Evolutionary conservation across 2,329 filamentous ascomycete genomes (phyloP), one percentile per base, ranked within the genome.

Genomic region (Phaeosphaeriaceae sp.): DNA sequence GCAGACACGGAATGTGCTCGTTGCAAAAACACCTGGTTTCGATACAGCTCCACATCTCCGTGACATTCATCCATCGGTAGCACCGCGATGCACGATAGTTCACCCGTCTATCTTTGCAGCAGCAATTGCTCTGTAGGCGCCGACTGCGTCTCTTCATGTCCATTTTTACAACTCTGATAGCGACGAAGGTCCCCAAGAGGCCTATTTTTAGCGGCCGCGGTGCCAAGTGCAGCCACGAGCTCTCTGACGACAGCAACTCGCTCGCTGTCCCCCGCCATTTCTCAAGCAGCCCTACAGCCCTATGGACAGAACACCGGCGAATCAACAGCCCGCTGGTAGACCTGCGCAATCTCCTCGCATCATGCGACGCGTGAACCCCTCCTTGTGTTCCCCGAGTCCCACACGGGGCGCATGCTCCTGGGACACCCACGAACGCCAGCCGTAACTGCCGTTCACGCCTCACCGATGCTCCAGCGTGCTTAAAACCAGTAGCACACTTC

Each of bases 201-300:
- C 51, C 69, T 73, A 74, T 73, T 67, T 73, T 73, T 72, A 68
- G 68, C 51, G 58, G 27, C 61, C 57, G 53, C 56, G 24, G 46
- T 51, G 61, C 56, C 54, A 53, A 58, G 57, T 52, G 21, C 42
- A 60, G 57, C 66, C 59, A 66, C 58, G 60, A 63, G 61, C 61
- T 22, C 62, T 62, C n/a, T n/a, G 47, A 64, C 58, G 49, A 64
- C 58, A 65, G 58, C 31, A 36, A 53, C 54, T 56, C 56, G 44
- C 48, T 48, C 47, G 33, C 53, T 49, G 53, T 24, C 60, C 54
- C 33, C 49, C 44, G 31, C 47, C 48, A 31, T 52, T 45, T 45
- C 31, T 13, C 6, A 36, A 36, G 41, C 58, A 65, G 58, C 64
- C 60, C 60, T 63, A 61, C 62, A 67, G 68, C 65, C 68, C 62